phyloP scores from a whole-genome alignment of 106 monocot genomes.

The Narthecium ossifragum region DNA sequence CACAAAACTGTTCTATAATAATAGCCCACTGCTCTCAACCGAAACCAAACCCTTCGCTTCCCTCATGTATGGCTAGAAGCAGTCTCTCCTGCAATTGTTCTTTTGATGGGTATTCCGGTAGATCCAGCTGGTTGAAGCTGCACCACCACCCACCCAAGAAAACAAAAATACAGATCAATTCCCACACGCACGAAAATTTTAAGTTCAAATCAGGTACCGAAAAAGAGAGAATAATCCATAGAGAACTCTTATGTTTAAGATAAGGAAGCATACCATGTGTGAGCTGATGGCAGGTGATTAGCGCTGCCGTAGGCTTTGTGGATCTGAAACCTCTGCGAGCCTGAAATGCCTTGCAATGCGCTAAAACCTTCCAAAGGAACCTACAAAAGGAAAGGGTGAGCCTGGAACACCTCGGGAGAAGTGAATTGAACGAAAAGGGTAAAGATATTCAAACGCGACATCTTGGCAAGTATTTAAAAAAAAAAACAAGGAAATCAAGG shows the following conservation, averaged over 20 bases:
- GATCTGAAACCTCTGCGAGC: constrained; percentile 90
- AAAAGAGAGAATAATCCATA: too few relatives aligned
- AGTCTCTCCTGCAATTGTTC: constrained; percentile 82
- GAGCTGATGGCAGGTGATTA: constrained; percentile 86
- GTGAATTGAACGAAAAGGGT: too few relatives aligned
- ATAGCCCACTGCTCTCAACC: constrained; percentile 36
- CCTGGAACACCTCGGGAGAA: too few relatives aligned
- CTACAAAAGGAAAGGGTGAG: constrained; percentile 29
- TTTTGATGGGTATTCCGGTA: constrained; percentile 92
- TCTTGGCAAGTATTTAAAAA: too few relatives aligned
- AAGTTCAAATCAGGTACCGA: too few relatives aligned
- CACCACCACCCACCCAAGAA: constrained; percentile 9
- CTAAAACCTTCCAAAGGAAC: constrained; percentile 97
- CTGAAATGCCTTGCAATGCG: constrained; percentile 97
- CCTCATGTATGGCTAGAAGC: constrained; percentile 92
- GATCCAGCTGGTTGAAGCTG: constrained; percentile 93
- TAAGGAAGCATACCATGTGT: constrained; percentile 68
- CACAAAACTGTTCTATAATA: background rate
- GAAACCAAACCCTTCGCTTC: constrained; percentile 90
- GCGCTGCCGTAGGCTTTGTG: constrained; percentile 97
- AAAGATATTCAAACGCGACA: too few relatives aligned
- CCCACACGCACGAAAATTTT: too few relatives aligned
- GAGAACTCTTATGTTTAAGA: too few relatives aligned
- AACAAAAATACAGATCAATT: background rate
- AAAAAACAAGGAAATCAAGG: too few relatives aligned